phyloP scores from a whole-genome alignment of 139 green algal genomes.

The Chlamydomonas schloesseri region DNA sequence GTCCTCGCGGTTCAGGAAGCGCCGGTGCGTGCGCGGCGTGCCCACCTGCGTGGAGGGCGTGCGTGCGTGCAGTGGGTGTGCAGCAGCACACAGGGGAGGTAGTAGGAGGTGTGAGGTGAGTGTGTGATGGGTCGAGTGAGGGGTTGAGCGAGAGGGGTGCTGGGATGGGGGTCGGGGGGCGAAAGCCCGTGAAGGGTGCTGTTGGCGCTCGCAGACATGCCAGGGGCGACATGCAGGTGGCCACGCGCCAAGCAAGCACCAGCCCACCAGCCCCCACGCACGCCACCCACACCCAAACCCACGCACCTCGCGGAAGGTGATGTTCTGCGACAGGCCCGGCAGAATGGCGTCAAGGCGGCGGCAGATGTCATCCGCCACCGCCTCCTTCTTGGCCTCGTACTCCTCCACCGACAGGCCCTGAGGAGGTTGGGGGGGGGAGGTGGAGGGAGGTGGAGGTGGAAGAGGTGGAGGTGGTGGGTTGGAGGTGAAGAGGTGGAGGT shows the following conservation, averaged over 20 bases:
- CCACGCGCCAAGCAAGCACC: no score
- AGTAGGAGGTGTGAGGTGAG: background rate
- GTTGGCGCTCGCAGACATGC: no score
- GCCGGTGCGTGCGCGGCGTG: constrained; percentile 92
- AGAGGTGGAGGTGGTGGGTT: background rate
- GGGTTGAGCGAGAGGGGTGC: background rate
- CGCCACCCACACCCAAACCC: background rate
- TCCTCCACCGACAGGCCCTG: constrained; percentile 51
- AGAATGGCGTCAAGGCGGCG: constrained; percentile 85
- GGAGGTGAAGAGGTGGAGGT: no score
- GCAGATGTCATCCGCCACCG: constrained; percentile 80
- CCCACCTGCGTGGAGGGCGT: constrained; percentile 71
- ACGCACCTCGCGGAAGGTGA: constrained; percentile 78
- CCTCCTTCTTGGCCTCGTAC: constrained; percentile 80
- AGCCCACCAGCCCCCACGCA: no score
- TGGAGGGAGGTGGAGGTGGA: background rate
- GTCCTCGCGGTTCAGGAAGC: constrained; percentile 90
- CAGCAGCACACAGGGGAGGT: background rate
- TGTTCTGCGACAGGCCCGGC: constrained; percentile 80
- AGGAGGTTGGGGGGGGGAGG: background rate
- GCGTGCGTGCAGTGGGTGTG: background rate
- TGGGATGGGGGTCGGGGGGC: no score
- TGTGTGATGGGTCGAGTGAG: background rate
- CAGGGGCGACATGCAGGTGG: no score
- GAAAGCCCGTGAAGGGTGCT: no score